Percentiles rank a stretch among this genome's conserved stretches.
These are phyloP conservation scores for Dipteronia dyeriana DNA, from an alignment of 345 rosid species.

Conservation along the genomic window DNA sequence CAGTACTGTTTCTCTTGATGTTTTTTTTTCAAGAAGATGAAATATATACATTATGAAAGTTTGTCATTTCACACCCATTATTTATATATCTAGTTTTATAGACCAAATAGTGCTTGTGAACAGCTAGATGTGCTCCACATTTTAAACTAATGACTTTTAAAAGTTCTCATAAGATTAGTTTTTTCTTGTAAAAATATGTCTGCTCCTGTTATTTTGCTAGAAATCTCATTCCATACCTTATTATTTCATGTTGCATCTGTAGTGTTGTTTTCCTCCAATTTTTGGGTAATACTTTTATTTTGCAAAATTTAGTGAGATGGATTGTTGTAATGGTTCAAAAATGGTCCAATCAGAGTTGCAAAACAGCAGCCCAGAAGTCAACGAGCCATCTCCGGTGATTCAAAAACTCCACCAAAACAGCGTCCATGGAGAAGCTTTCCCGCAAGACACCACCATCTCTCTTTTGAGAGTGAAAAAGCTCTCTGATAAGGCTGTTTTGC, in stretches of 20 bases:
- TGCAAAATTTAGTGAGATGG: not conserved
- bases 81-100: not conserved
- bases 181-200: not conserved
- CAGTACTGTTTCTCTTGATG: not conserved
- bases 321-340: conserved; percentile 1
- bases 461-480: conserved; percentile 68
- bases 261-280: not conserved
- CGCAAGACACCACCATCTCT: not conserved
- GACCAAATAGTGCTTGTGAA: not conserved
- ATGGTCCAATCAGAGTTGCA: too few species aligned
- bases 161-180: not conserved
- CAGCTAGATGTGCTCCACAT: not conserved
- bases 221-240: not conserved
- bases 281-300: not conserved
- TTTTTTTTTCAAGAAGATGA: too few species aligned
- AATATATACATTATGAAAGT: not conserved
- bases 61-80: not conserved
- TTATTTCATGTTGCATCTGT: not conserved
- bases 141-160: not conserved
- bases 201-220: not conserved
- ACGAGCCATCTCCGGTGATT: too few species aligned
- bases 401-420: too few species aligned
- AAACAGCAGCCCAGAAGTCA: too few species aligned
- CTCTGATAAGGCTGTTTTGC: conserved; percentile 72
- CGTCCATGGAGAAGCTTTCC: too few species aligned